phyloP scores from a whole-genome alignment of 345 rosid species.

The Garcia nutans region DNA sequence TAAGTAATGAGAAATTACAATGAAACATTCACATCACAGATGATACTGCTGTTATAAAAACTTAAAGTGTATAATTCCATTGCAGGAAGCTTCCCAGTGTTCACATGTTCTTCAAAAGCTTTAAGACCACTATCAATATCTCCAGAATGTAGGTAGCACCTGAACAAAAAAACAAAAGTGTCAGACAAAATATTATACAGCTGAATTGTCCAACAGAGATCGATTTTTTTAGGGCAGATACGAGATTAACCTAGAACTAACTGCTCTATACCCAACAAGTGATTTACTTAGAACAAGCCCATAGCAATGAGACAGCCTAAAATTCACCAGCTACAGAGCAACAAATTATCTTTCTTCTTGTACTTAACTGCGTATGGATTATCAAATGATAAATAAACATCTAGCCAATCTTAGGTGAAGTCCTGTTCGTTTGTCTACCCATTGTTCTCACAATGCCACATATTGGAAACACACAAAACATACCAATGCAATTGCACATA shows the following conservation, averaged over 20 bases:
- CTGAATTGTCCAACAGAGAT: background rate
- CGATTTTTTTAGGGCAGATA: background rate
- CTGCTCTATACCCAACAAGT: background rate
- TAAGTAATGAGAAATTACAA: background rate
- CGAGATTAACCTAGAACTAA: background rate
- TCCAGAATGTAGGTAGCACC: slow-evolving; percentile 78
- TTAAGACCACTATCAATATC: slow-evolving; percentile 68
- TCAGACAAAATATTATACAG: background rate
- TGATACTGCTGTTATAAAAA: slow-evolving; percentile 2
- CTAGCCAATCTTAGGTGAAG: background rate
- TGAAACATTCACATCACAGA: background rate
- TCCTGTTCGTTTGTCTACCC: background rate
- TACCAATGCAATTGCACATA: background rate
- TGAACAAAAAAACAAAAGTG: slow-evolving; percentile 22
- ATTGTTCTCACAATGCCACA: background rate
- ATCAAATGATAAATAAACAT: background rate
- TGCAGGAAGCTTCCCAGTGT: slow-evolving; percentile 43
- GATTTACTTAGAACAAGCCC: background rate
- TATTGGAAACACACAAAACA: background rate
- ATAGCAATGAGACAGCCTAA: background rate
- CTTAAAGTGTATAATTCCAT: slow-evolving; percentile 72
- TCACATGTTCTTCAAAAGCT: slow-evolving; percentile 59
- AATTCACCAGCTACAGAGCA: background rate
- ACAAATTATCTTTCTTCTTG: no score
- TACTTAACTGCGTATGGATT: background rate